These are phyloP conservation scores for Saccharomyces hybrid DNA, from an alignment of 1,139 yeast species.

Conservation along the genomic window DNA sequence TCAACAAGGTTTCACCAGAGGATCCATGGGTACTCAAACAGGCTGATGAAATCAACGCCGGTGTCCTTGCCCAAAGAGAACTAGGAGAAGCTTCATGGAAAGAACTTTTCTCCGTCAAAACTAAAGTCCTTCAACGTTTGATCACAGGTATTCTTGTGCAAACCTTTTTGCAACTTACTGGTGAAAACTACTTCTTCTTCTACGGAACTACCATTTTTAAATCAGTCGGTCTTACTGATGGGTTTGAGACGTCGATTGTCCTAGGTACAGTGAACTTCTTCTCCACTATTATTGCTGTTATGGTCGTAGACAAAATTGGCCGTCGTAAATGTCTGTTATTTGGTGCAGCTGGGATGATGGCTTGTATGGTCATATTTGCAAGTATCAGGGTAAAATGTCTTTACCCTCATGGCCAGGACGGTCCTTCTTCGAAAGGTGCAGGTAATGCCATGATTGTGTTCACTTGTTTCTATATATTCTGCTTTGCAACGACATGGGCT, in stretches of 20 bases:
- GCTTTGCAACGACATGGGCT: constrained; percentile 43
- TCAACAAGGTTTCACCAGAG: constrained; percentile 37
- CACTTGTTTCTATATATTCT: constrained; percentile 65
- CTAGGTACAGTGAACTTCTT: not conserved
- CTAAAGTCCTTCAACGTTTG: not conserved
- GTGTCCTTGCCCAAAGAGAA: not conserved
- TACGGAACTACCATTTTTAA: not conserved
- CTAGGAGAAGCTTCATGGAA: not conserved
- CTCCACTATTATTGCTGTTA: not conserved
- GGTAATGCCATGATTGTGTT: constrained; percentile 70
- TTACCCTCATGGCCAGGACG: not conserved
- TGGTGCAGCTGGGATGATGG: not conserved
- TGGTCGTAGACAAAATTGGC: not conserved
- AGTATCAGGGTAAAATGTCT: not conserved
- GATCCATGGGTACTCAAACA: constrained; percentile 22
- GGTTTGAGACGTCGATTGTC: not conserved
- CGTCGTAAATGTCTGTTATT: not conserved
- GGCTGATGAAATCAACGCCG: not conserved
- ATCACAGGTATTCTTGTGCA: not conserved
- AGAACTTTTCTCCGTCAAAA: not conserved
- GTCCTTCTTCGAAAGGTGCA: not conserved
- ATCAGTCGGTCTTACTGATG: not conserved
- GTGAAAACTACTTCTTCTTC: not conserved
- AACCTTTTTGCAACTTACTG: not conserved
- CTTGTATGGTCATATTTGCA: not conserved